Percentiles rank a stretch among this genome's conserved stretches.
These are phyloP conservation scores for Alternaria postmessia DNA, from an alignment of 2,329 filamentous ascomycete genomes.

Conservation along the genomic window DNA sequence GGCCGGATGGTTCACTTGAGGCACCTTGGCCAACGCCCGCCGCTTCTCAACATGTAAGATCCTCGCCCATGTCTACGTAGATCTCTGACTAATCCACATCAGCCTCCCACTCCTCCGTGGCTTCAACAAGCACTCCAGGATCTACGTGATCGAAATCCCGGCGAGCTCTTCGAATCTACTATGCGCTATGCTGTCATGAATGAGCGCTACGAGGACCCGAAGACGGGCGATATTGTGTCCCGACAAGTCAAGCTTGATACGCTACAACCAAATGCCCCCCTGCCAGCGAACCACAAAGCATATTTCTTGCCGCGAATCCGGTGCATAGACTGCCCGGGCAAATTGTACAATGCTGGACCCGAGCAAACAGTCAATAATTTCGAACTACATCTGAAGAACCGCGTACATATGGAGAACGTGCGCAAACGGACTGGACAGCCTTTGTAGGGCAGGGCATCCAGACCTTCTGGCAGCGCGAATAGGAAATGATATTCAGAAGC, in stretches of 20 bases:
- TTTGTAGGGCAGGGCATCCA: conserved; percentile 4
- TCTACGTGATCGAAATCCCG: conserved; percentile 74
- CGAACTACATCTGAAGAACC: conserved; percentile 88
- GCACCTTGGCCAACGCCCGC: conserved; percentile 67
- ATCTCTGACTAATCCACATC: conserved; percentile 26
- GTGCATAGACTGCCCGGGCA: conserved; percentile 91
- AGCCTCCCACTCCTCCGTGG: conserved; percentile 91
- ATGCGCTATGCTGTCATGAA: conserved; percentile 92
- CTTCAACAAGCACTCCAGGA: conserved; percentile 76
- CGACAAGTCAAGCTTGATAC: conserved; percentile 64
- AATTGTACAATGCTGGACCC: conserved; percentile 90
- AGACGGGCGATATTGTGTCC: conserved; percentile 63
- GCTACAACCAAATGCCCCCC: conserved; percentile 56
- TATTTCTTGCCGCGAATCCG: conserved; percentile 89
- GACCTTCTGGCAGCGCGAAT: neutral
- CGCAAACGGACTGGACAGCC: conserved; percentile 41
- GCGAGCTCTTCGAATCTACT: conserved; percentile 84
- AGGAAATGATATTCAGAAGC: conserved; percentile 12
- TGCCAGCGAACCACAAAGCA: conserved; percentile 73
- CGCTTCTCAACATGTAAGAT: conserved; percentile 70
- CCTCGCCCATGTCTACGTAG: neutral
- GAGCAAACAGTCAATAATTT: conserved; percentile 89
- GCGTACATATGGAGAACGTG: conserved; percentile 65
- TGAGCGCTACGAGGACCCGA: conserved; percentile 51
- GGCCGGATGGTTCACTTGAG: conserved; percentile 67